Base-by-base conservation (phyloP, 176 grass and related monocot species). In the Thinopyrum elongatum region DNA sequence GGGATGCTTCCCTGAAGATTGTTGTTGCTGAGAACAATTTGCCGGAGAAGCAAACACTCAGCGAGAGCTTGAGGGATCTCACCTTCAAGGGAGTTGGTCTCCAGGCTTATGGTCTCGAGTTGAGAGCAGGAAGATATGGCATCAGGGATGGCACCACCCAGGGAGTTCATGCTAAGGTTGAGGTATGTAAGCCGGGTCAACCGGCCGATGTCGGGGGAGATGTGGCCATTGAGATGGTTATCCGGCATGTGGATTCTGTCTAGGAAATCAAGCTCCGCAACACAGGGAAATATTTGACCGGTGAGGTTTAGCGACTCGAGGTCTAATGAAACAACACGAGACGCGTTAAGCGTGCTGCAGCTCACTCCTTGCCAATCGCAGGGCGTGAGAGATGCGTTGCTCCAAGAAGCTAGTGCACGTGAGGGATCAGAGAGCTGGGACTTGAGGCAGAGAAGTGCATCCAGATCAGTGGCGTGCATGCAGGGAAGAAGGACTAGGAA, bases 361-460 rank as follows among this genome's bases (percentile, higher is more conserved):
- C 38, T 57, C 3, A 91, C 85, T 4, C 85, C 84, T 21, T 33
- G 29, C 84, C 89, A 91, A 9, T 21, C 0, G 2, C 89, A 91
- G 60, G 80, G 73, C 0, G 68, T 1, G 1, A 35, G 0, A 5
- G 85, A 55, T 0, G 25, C 33, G 0, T 79, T 78, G 57, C 23
- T 76, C 89, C 82, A 91, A 1, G 88, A 77, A 27, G 7, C 70
- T 22, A 89, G 44, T 0, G 51, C 27, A 7, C 7, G 16, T 2
- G 3, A 7, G 9, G 87, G 75, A 22, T 86, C 83, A 2, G 26
- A 74, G 28, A 90, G 41, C 16, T 74, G 59, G 10, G 83, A 70
- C 49, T 82, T 86, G 69, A 90, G 72, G n/a, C 77, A 80, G 15
- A 90, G 68, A 6, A 90, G 83, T 29, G 83, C 82, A 35, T 66